Evolutionary conservation across 164 flowering plant species (phyloP), one percentile per base, ranked within the genome.

Genomic region (Santalum album): DNA sequence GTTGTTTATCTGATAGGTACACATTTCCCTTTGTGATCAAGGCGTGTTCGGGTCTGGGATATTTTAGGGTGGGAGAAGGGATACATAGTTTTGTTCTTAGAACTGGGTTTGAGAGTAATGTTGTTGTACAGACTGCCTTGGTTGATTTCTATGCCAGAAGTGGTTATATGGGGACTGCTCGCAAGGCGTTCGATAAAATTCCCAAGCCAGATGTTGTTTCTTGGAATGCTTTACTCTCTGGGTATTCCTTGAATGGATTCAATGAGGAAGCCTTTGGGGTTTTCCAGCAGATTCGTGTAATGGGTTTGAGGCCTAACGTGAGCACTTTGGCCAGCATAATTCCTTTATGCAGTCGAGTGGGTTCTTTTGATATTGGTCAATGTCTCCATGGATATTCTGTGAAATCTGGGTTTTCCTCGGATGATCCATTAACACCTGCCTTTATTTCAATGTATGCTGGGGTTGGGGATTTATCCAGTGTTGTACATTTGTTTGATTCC

Each of bases 21-120:
- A 72, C 77, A 18, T 73, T 65, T 59, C 75, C 80, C 6, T 63
- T 64, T 34, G 71, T 72, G 10, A 57, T 76, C 51, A 76, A 72
- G 58, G 77, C 75, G 11, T 76, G 73, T 51, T 44, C 75, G 0
- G 69, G 49, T 57, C 12, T 76, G 23, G 17, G 44, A 26, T 68
- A 56, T 36, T 34, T 58, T 24, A 0, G 47, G 36, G 51, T 29
- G 9, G 75, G 73, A 20, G 61, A 26, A 43, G 54, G 45, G 61
- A 45, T 62, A 32, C 77, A 73, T 58, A 34, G 65, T 63, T 36
- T 56, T 51, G 64, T 65, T 51, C 57, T 68, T 25, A 67, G 63
- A 55, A 68, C 25, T 32, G 73, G 77, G 56, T 73, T 29, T 59
- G 75, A 46, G 15, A 27, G 26, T 15, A 70, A 70, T 53, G 18